phyloP scores from a whole-genome alignment of 2,329 filamentous ascomycete species.

The Chalara sp. region DNA sequence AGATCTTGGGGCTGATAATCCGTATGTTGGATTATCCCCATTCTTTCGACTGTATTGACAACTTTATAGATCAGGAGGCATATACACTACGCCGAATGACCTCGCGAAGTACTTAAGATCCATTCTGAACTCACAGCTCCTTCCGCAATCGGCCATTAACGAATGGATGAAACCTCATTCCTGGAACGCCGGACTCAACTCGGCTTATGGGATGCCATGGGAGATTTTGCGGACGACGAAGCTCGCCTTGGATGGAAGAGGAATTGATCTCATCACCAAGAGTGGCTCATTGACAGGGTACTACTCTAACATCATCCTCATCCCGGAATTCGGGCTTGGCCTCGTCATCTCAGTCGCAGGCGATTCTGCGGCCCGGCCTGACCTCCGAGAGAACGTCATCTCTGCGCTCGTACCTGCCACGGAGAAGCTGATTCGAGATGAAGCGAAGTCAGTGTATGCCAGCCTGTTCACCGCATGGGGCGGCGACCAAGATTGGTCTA shows the following conservation, averaged over 20 bases:
- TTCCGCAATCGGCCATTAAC: background rate
- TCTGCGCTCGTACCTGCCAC: background rate
- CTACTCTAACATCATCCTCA: background rate
- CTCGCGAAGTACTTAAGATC: background rate
- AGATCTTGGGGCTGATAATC: constrained; percentile 1
- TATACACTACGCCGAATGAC: constrained; percentile 1
- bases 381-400: background rate
- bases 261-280: constrained; percentile 2
- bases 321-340: constrained; percentile 7
- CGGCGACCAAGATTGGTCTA: background rate
- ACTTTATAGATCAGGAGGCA: constrained; percentile 1
- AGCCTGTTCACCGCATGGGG: background rate
- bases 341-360: constrained; percentile 4
- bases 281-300: constrained; percentile 1
- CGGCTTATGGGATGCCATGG: constrained; percentile 3
- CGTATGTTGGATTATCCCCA: background rate
- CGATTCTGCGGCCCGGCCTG: background rate
- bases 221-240: background rate
- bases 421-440: background rate
- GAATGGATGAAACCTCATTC: constrained; percentile 5
- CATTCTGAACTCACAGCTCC: constrained; percentile 4
- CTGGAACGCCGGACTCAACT: background rate
- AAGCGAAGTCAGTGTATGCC: background rate
- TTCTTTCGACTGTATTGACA: background rate
- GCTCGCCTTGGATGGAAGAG: background rate